Conservation (phyloP, 805 yeast species). For the Kockiozyma suomiensis region DNA sequence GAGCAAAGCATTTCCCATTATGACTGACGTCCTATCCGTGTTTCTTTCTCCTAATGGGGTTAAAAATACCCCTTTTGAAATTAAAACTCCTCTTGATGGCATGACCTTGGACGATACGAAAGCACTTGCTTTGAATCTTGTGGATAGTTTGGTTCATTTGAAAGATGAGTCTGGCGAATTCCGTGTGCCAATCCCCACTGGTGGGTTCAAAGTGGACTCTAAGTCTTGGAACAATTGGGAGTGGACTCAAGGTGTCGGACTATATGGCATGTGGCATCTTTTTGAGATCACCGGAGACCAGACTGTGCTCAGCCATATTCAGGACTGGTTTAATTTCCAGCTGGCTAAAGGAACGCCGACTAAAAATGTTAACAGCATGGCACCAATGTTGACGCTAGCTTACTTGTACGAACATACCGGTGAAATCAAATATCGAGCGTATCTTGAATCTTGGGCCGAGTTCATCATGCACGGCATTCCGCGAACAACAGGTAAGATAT, state of each 20-base stretch:
- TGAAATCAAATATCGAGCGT: constrained; percentile 30
- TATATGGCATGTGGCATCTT: constrained; percentile 46
- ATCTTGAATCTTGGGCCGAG: constrained; percentile 44
- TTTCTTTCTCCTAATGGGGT: background rate
- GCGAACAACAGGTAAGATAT: constrained; percentile 40
- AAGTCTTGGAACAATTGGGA: constrained; percentile 48
- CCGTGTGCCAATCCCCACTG: constrained; percentile 40
- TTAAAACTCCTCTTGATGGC: background rate
- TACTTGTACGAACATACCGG: constrained; percentile 39
- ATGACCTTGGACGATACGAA: constrained; percentile 64
- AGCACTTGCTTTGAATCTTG: constrained; percentile 62
- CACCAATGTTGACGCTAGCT: constrained; percentile 43
- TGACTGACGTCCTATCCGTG: background rate
- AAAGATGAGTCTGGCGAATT: constrained; percentile 42
- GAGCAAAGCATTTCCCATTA: background rate
- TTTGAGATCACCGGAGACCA: constrained; percentile 40
- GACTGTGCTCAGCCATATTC: constrained; percentile 36
- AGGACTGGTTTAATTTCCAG: constrained; percentile 42
- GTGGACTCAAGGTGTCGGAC: constrained; percentile 48
- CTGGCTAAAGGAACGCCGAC: constrained; percentile 42
- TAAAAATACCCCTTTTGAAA: background rate
- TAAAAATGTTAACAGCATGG: constrained; percentile 45
- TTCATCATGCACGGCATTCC: constrained; percentile 43
- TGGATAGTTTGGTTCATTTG: constrained; percentile 49
- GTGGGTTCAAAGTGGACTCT: constrained; percentile 43